Base-by-base conservation (phyloP, 2,329 filamentous ascomycete genomes). In the Pseudonectria foliicola region DNA sequence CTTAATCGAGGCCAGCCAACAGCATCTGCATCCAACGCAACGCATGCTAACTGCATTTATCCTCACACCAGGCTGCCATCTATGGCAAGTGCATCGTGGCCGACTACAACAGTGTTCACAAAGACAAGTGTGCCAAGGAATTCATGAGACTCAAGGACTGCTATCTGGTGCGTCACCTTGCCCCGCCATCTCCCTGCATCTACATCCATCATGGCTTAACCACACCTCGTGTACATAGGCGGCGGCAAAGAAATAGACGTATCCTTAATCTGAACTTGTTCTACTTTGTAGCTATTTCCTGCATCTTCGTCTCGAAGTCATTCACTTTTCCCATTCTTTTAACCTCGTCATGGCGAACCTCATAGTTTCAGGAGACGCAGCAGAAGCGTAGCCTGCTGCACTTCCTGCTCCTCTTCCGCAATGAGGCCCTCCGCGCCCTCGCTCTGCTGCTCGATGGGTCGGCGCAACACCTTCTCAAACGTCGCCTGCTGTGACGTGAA, bases 1-100 rank as follows among this genome's bases (percentile, higher is more conserved):
- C n/a, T 13, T 31, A 7, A 21, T 13, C 21, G 13, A 13, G n/a
- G 12, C 10, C 13, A 35, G 18, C 14, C 13, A n/a, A n/a, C n/a
- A n/a, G n/a, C n/a, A n/a, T n/a, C n/a, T n/a, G n/a, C n/a, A n/a
- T n/a, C n/a, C n/a, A n/a, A n/a, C n/a, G n/a, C n/a, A n/a, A n/a
- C n/a, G n/a, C n/a, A 13, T n/a, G 39, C 40, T 10, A 35, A 32
- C 34, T 24, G 39, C 23, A 24, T 4, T 13, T n/a, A n/a, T 7
- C 25, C 15, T 13, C 13, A 27, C 13, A 25, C 24, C 29, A 96
- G 90, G 83, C 86, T 34, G 72, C 86, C 3, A 69, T 76, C 10
- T 98, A 96, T 55, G 92, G 90, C 47, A 89, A 88, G 68, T 98
- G 92, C 58, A 80, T 98, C 45, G 75, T 90, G 33, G 77, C 78